Evolutionary conservation across 768 basidiomycete species (phyloP), one percentile per base, ranked within the genome.

Genomic region (Fomitopsis serialis): DNA sequence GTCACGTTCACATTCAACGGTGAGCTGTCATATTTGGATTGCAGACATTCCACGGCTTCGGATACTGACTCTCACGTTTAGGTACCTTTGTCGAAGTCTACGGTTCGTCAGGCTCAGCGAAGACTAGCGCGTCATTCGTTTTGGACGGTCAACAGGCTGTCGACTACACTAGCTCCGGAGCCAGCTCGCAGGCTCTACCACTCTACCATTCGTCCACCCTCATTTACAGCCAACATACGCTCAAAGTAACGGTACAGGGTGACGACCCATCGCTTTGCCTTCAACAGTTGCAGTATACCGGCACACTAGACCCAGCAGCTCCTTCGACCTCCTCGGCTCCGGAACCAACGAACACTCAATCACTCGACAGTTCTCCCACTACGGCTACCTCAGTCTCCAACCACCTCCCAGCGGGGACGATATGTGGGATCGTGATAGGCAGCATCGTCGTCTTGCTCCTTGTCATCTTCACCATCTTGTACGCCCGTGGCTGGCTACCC

Each of bases 1-100:
- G 53, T 57, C 17, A 49, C 44, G 23, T 57, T 60, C 42, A n/a
- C 43, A 11, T 60, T 60, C 55, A 57, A 54, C 21, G 59, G 59
- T 57, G 29, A 23, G 25, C 19, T 19, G n/a, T 52, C 44, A 17
- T 45, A 11, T 5, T 23, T 5, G 13, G 37, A n/a, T 32, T 5
- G 29, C 29, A n/a, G n/a, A n/a, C n/a, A n/a, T 11, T 32, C 29
- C 29, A 11, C 29, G 5, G 29, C 11, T 5, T 11, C 11, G 29
- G 29, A 21, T 17, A 27, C 21, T 45, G 22, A 45, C 44, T 5
- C 21, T 10, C 44, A 22, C 21, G 44, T 11, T 15, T n/a, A 60
- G 59, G 59, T 4, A 60, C 59, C 3, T 55, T 49, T 32, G 37
- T 60, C 17, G 49, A 53, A 5, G 59, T 60, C 8, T 60, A 57